These are phyloP conservation scores for Westerdykella sp. DNA, from an alignment of 2,329 filamentous ascomycete species.

Conservation along the genomic window DNA sequence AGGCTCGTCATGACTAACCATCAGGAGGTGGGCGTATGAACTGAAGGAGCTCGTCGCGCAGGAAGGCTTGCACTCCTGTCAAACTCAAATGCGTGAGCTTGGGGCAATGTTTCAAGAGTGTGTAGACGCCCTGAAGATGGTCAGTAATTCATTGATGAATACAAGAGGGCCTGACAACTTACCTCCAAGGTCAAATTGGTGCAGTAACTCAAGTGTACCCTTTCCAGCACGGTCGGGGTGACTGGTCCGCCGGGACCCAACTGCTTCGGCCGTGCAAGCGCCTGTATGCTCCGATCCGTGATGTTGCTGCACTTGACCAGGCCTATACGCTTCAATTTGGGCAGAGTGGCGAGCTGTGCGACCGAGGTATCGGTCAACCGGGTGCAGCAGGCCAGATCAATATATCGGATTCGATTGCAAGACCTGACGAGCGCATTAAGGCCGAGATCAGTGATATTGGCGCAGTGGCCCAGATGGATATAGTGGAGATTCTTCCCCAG, in stretches of 20 bases:
- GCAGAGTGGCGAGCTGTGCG: conserved; percentile 72
- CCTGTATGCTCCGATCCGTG: conserved; percentile 81
- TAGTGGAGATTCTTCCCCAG: conserved; percentile 96
- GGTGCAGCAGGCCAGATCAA: conserved; percentile 91
- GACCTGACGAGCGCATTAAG: conserved; percentile 75
- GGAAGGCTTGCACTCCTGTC: conserved; percentile 87
- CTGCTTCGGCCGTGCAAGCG: conserved; percentile 65
- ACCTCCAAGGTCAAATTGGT: conserved; percentile 75
- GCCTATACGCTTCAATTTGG: conserved; percentile 90
- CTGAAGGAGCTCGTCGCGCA: conserved; percentile 72
- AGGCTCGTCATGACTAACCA: conserved; percentile 43
- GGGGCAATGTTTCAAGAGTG: conserved; percentile 82
- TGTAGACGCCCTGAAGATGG: conserved; percentile 69
- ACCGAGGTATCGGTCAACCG: conserved; percentile 85
- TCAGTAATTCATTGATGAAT: conserved; percentile 24
- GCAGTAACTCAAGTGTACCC: conserved; percentile 95
- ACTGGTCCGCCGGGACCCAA: conserved; percentile 49
- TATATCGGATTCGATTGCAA: conserved; percentile 94
- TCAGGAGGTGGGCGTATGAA: conserved; percentile 82
- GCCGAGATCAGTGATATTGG: conserved; percentile 80
- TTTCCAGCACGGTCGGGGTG: conserved; percentile 66
- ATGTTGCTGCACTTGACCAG: conserved; percentile 90
- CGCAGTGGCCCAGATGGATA: conserved; percentile 90
- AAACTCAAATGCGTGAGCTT: conserved; percentile 90
- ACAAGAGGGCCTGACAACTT: conserved; percentile 33